Conservation (phyloP, 2,329 filamentous ascomycete species). For the Xylogone sp. region DNA sequence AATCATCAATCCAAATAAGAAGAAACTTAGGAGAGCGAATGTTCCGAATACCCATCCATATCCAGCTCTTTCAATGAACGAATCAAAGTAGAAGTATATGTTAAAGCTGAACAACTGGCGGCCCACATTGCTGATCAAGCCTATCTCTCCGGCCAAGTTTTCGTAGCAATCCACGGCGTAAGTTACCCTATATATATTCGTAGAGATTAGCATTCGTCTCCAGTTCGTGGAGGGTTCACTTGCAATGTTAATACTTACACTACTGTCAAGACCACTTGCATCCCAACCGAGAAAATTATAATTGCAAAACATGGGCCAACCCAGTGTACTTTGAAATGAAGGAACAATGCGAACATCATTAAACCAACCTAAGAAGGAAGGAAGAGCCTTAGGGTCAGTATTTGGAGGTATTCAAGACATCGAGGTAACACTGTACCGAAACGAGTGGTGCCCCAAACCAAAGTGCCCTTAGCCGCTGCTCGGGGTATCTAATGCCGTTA, state of each 20-base stretch:
- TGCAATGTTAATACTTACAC: background rate
- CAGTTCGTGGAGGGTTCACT: too few relatives aligned
- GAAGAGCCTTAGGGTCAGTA: too few relatives aligned
- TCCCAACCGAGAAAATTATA: background rate
- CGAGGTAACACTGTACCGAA: too few relatives aligned
- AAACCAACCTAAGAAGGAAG: background rate
- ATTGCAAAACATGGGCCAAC: background rate
- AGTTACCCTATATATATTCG: background rate
- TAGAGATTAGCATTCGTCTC: too few relatives aligned
- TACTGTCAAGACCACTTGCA: background rate
- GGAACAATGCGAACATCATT: background rate
- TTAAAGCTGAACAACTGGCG: background rate
- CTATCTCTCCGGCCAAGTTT: background rate
- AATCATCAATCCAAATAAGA: background rate
- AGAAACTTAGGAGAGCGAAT: background rate
- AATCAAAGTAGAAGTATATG: background rate
- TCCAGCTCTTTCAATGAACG: background rate
- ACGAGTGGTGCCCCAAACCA: background rate
- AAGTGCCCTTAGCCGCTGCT: conserved; percentile 23
- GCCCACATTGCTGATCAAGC: background rate
- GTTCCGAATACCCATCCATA: background rate
- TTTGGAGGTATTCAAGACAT: too few relatives aligned
- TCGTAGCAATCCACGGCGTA: background rate
- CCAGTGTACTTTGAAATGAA: background rate
- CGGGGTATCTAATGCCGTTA: conserved; percentile 30